These are phyloP conservation scores for Lizonia empirigonia DNA, from an alignment of 2,329 filamentous ascomycete genomes.

Conservation along the genomic window DNA sequence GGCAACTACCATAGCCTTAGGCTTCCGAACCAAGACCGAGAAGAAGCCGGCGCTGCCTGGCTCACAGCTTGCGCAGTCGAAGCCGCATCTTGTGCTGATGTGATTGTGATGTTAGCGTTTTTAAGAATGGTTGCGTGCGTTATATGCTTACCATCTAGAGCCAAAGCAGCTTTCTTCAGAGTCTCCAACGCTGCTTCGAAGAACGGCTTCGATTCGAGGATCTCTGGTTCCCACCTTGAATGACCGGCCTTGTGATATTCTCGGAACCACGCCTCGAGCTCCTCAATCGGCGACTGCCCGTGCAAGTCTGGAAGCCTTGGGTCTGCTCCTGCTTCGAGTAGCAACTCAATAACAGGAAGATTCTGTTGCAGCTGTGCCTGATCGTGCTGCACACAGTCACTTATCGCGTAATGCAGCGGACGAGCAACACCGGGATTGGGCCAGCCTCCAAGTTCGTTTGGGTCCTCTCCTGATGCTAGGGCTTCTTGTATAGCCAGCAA, in stretches of 20 bases:
- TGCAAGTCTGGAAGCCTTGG: not conserved
- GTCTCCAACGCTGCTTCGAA: not conserved
- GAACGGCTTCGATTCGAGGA: not conserved
- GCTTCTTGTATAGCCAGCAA: not conserved
- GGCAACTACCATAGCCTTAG: too few species aligned
- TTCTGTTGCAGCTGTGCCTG: not conserved
- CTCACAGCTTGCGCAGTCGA: too few species aligned
- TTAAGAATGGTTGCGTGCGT: too few species aligned
- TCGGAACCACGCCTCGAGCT: conserved; percentile 3
- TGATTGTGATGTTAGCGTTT: too few species aligned
- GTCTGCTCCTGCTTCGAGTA: not conserved
- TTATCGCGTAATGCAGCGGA: not conserved
- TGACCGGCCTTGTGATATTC: not conserved
- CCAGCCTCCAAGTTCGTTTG: not conserved
- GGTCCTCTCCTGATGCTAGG: not conserved
- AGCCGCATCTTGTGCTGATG: too few species aligned
- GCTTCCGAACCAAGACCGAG: too few species aligned
- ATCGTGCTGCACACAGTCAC: not conserved
- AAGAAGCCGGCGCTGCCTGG: too few species aligned
- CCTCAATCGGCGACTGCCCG: conserved; percentile 1
- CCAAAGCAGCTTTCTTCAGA: not conserved
- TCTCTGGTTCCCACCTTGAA: not conserved
- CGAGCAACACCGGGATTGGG: not conserved
- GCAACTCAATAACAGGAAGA: not conserved
- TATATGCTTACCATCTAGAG: not conserved